Conservation (phyloP, 2,329 filamentous ascomycete genomes). For the Curvularia sp. region DNA sequence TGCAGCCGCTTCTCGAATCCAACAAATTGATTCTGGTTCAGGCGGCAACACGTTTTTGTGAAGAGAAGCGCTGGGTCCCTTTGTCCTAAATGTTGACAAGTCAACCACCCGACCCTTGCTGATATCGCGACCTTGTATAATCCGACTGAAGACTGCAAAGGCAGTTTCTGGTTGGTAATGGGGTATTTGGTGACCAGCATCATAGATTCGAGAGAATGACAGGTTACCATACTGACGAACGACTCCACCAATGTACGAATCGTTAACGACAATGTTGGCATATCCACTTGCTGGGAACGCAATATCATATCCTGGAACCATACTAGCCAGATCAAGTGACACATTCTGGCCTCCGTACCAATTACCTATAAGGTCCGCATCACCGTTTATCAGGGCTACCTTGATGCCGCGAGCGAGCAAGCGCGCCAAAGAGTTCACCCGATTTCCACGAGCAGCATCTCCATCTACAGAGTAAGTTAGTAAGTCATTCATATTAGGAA, state of each 20-base stretch:
- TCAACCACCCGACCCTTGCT: slow-evolving; percentile 59
- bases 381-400: slow-evolving; percentile 74
- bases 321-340: slow-evolving; percentile 62
- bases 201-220: slow-evolving; percentile 59
- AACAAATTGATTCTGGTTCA: slow-evolving; percentile 64
- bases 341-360: slow-evolving; percentile 78
- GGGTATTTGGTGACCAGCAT: slow-evolving; percentile 60
- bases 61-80: slow-evolving; percentile 65
- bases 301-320: slow-evolving; percentile 52
- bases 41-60: slow-evolving; percentile 62
- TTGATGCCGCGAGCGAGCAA: slow-evolving; percentile 53
- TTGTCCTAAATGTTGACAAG: slow-evolving; percentile 61
- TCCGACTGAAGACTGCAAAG: slow-evolving; percentile 60
- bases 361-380: slow-evolving; percentile 64
- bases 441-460: slow-evolving; percentile 53
- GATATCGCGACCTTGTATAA: slow-evolving; percentile 58
- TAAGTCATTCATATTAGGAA: background rate
- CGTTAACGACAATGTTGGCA: slow-evolving; percentile 72
- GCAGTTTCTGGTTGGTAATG: slow-evolving; percentile 54
- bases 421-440: slow-evolving; percentile 51
- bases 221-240: slow-evolving; percentile 77
- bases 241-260: slow-evolving; percentile 70
- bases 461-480: slow-evolving; percentile 46
- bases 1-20: slow-evolving; percentile 56
- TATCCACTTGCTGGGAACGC: slow-evolving; percentile 73